A percentile compares a stretch with the other conserved stretches of the same genome.
Conservation (phyloP, 495 filamentous ascomycete genomes). For the Emericellopsis terricola region DNA sequence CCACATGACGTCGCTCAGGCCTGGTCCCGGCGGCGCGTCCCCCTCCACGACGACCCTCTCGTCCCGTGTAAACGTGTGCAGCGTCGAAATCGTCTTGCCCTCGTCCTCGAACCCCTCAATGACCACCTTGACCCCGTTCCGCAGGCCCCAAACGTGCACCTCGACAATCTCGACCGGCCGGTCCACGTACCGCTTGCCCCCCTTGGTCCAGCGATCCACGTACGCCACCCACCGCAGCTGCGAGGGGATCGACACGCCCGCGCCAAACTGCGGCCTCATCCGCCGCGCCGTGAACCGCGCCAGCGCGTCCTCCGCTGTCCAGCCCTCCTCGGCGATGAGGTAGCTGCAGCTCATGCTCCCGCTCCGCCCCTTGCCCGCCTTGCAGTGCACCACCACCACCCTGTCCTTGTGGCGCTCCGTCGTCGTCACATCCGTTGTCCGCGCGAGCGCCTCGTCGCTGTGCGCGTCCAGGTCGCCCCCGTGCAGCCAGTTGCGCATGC, state of each 20-base stretch:
- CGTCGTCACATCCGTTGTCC: neutral
- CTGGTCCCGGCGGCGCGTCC: slow-evolving; percentile 24
- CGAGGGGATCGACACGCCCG: slow-evolving; percentile 83
- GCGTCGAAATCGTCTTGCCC: slow-evolving; percentile 66
- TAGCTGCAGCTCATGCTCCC: slow-evolving; percentile 81
- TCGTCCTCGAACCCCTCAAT: slow-evolving; percentile 77
- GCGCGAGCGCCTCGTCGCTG: neutral
- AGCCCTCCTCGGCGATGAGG: slow-evolving; percentile 77
- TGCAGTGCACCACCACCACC: slow-evolving; percentile 88
- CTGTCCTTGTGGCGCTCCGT: slow-evolving; percentile 16
- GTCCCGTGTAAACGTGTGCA: slow-evolving; percentile 58
- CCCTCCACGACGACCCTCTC: slow-evolving; percentile 60
- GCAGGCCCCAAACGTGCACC: slow-evolving; percentile 76
- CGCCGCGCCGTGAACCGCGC: slow-evolving; percentile 68
- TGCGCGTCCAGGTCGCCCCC: slow-evolving; percentile 25
- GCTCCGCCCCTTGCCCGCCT: slow-evolving; percentile 87
- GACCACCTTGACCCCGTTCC: slow-evolving; percentile 72
- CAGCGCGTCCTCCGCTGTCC: slow-evolving; percentile 62
- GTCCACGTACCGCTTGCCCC: slow-evolving; percentile 66
- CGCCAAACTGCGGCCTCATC: slow-evolving; percentile 77
- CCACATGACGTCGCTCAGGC: slow-evolving; percentile 28
- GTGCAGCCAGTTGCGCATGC: slow-evolving; percentile 74
- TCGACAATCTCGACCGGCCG: slow-evolving; percentile 70
- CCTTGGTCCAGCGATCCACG: slow-evolving; percentile 63
- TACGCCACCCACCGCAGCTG: slow-evolving; percentile 83